Conservation (phyloP, 2,329 filamentous ascomycete genomes). For the Calonectria multiphialidica region DNA sequence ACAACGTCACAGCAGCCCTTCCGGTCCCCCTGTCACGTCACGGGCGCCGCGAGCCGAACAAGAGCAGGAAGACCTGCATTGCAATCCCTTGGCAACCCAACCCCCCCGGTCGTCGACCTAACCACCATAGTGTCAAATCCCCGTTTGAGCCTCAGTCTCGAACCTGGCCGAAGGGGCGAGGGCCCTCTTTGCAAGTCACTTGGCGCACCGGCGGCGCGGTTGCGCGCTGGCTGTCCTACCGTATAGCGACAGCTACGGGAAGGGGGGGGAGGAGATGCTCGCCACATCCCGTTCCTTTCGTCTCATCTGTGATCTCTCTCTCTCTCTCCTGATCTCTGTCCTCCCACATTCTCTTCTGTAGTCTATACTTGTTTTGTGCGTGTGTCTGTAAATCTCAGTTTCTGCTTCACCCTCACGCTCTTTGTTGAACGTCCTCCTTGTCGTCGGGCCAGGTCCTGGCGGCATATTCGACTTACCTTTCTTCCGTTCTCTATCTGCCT, state of each 20-base stretch:
- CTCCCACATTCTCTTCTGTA: not conserved
- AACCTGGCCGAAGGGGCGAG: conserved; percentile 11
- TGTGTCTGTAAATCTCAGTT: conserved; percentile 15
- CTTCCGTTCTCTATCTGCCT: conserved; percentile 33
- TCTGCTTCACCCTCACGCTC: conserved; percentile 23
- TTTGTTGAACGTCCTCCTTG: conserved; percentile 25
- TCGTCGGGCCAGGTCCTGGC: conserved; percentile 35
- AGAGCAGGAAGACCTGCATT: too few relatives aligned
- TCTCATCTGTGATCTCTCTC: not conserved
- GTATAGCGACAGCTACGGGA: not conserved
- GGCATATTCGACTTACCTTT: conserved; percentile 22
- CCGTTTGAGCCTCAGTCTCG: conserved; percentile 42
- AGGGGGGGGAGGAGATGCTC: not conserved
- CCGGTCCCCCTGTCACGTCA: conserved; percentile 1
- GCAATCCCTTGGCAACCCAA: conserved; percentile 13
- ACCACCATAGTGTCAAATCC: conserved; percentile 37
- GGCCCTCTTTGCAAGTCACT: conserved; percentile 18
- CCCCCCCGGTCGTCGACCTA: conserved; percentile 30
- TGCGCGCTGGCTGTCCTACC: not conserved
- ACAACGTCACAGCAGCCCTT: not conserved
- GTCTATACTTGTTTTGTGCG: conserved; percentile 15
- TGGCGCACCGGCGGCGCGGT: conserved; percentile 13
- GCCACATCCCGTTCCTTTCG: conserved; percentile 34
- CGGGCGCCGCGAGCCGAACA: conserved; percentile 4
- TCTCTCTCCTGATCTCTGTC: too few relatives aligned